phyloP scores from a whole-genome alignment of 495 filamentous ascomycete species.

The Paragyromitra xinjiangensis region DNA sequence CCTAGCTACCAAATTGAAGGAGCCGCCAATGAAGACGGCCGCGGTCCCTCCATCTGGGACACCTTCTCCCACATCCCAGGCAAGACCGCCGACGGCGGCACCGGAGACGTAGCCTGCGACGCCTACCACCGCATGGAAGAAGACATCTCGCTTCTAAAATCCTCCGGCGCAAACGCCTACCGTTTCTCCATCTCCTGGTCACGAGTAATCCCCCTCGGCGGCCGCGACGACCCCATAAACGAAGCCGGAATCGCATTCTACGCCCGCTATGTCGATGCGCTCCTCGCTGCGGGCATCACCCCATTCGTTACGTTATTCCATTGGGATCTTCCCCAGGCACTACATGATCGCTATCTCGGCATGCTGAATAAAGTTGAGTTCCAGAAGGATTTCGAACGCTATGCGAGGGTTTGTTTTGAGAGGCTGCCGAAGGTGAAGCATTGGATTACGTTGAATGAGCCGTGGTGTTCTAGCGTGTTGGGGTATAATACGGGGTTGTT shows the following conservation, averaged over 20 bases:
- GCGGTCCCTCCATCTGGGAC: slow-evolving; percentile 61
- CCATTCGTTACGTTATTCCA: slow-evolving; percentile 67
- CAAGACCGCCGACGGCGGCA: slow-evolving; percentile 56
- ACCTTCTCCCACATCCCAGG: slow-evolving; percentile 58
- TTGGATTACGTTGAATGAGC: slow-evolving; percentile 69
- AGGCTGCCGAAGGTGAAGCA: slow-evolving; percentile 64
- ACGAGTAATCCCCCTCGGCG: slow-evolving; percentile 58
- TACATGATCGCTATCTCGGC: slow-evolving; percentile 65
- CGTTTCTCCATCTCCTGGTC: slow-evolving; percentile 60
- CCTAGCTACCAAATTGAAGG: slow-evolving; percentile 63
- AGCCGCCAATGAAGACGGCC: slow-evolving; percentile 61
- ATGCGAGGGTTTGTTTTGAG: slow-evolving; percentile 63
- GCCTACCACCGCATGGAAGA: slow-evolving; percentile 57
- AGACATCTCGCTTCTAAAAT: slow-evolving; percentile 56
- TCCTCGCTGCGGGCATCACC: slow-evolving; percentile 63
- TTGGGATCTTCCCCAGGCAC: slow-evolving; percentile 66
- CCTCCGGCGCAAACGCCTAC: slow-evolving; percentile 58
- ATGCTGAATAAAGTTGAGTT: slow-evolving; percentile 66
- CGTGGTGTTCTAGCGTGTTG: slow-evolving; percentile 63
- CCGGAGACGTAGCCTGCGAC: slow-evolving; percentile 58
- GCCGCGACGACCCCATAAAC: slow-evolving; percentile 59
- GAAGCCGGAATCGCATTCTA: slow-evolving; percentile 64
- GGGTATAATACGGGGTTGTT: slow-evolving; percentile 66
- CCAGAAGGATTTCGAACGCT: slow-evolving; percentile 64
- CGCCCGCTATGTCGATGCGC: slow-evolving; percentile 63